Conservation (phyloP, 2,329 filamentous ascomycete genomes). For the Aspergillus aculeatus region DNA sequence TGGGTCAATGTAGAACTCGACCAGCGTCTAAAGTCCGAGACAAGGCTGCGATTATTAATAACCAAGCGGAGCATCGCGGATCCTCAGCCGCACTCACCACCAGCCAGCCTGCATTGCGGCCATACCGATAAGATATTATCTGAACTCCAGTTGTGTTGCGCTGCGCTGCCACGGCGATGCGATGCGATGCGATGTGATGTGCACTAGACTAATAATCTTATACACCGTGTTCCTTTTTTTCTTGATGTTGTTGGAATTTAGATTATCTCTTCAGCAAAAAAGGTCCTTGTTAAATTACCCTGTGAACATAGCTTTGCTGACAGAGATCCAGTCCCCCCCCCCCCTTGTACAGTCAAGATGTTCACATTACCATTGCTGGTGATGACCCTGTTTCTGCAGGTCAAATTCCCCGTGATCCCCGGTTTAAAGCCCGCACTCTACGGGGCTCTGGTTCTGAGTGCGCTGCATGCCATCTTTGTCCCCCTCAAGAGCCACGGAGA, state of each 20-base stretch:
- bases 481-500: conserved; percentile 6
- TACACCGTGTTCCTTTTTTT: neutral
- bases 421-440: neutral
- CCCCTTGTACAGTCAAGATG: neutral
- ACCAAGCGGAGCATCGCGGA: neutral
- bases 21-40: neutral
- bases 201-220: neutral
- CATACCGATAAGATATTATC: neutral
- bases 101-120: neutral
- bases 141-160: neutral
- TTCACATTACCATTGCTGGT: neutral
- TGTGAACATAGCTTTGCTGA: neutral
- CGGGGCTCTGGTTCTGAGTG: conserved; percentile 8
- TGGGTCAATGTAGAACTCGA: neutral
- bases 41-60: neutral
- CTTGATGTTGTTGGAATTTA: neutral
- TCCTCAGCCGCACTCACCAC: neutral
- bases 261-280: neutral
- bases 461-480: conserved; percentile 12
- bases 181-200: neutral
- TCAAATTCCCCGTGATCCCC: neutral
- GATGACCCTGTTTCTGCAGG: conserved; percentile 5
- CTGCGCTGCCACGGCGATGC: neutral
- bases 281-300: neutral
- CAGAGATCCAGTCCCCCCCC: too few relatives aligned